These are phyloP conservation scores for Didymella pomorum DNA, from an alignment of 2,329 filamentous ascomycete species.

Conservation along the genomic window DNA sequence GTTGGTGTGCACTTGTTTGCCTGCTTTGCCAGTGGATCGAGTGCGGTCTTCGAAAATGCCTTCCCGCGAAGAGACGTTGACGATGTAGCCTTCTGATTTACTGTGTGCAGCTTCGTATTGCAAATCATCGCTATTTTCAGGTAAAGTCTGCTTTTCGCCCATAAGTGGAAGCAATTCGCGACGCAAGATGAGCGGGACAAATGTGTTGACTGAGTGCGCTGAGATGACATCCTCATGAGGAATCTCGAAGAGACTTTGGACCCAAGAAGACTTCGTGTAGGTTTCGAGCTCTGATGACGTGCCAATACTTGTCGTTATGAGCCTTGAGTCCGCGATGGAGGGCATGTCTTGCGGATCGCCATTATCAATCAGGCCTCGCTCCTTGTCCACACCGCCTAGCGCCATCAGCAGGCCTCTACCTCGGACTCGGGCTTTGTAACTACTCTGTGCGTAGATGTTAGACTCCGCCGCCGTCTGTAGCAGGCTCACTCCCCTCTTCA, in stretches of 20 bases:
- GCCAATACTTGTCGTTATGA: background rate
- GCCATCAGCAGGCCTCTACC: background rate
- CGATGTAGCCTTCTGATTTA: background rate
- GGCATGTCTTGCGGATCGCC: background rate
- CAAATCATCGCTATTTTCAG: background rate
- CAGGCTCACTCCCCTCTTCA: background rate
- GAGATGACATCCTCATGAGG: background rate
- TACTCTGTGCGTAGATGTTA: background rate
- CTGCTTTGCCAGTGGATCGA: background rate
- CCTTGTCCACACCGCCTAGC: background rate
- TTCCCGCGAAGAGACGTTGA: background rate
- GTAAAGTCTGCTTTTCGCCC: background rate
- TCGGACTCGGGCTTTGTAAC: background rate
- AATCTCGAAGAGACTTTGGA: background rate
- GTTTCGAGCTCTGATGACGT: background rate
- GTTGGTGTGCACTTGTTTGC: slow-evolving; percentile 9
- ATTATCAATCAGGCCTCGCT: background rate
- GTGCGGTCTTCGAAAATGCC: background rate
- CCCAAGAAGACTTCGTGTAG: background rate
- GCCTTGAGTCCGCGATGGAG: background rate
- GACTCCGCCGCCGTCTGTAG: background rate
- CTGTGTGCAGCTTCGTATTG: background rate
- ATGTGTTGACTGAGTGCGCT: background rate
- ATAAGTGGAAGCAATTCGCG: background rate
- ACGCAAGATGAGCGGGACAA: background rate